Conservation (phyloP, 2,329 filamentous ascomycete genomes). For the Cucurbitaria berberidis region DNA sequence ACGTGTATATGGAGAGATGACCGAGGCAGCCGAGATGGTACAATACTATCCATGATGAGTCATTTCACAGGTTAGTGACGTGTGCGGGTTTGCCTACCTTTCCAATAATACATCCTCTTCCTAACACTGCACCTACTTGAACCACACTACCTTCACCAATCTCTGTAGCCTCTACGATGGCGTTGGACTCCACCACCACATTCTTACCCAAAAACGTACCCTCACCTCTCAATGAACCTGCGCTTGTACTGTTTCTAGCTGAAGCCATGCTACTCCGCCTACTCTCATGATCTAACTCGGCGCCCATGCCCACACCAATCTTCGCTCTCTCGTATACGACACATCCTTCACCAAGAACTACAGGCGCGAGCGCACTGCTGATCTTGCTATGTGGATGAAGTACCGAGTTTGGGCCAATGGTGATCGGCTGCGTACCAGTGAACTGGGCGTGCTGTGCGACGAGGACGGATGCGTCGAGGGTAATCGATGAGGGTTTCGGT, state of each 20-base stretch:
- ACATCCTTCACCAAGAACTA: conserved; percentile 60
- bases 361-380: conserved; percentile 49
- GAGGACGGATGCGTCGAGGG: conserved; percentile 55
- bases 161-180: conserved; percentile 47
- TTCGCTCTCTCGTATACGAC: conserved; percentile 74
- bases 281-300: conserved; percentile 18
- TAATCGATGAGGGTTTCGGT: conserved; percentile 46
- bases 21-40: conserved; percentile 50
- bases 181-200: conserved; percentile 54
- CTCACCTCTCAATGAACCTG: conserved; percentile 27
- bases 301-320: conserved; percentile 46
- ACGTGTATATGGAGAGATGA: conserved; percentile 45
- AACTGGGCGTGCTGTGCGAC: conserved; percentile 57
- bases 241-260: conserved; percentile 11
- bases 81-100: conserved; percentile 39
- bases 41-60: conserved; percentile 46
- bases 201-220: conserved; percentile 50
- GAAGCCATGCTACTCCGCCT: conserved; percentile 20
- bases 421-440: conserved; percentile 78
- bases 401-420: conserved; percentile 76
- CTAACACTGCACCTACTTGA: conserved; percentile 42
- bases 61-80: neutral
- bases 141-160: conserved; percentile 47
- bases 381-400: conserved; percentile 80
- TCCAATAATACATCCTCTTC: conserved; percentile 47